Evolutionary conservation across 495 filamentous ascomycete genomes (phyloP).

Genomic region (Aspergillus haitiensis): DNA sequence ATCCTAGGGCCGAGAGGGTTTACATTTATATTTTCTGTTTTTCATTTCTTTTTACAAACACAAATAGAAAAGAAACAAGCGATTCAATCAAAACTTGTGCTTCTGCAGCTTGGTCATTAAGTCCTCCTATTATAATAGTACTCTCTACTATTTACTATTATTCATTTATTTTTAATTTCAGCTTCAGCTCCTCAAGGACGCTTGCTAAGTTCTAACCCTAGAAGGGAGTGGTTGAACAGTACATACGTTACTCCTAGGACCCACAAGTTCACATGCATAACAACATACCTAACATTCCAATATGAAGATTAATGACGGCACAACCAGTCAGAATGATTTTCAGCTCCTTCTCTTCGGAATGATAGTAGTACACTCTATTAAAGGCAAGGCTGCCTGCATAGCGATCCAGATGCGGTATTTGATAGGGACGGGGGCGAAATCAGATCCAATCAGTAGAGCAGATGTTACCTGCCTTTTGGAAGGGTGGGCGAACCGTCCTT

Average conservation of each 20-base stretch:
- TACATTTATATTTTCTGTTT: too few species aligned
- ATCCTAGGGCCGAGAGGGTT: neutral
- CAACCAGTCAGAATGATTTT: neutral
- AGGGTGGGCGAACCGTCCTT: neutral
- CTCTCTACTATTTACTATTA: too few species aligned
- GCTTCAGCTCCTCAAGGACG: too few species aligned
- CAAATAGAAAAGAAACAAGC: too few species aligned
- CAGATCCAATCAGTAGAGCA: conserved; percentile 5
- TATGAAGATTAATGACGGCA: neutral
- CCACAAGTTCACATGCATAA: neutral
- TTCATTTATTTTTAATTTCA: too few species aligned
- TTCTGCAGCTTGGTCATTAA: too few species aligned
- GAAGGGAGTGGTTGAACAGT: neutral
- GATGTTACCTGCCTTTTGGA: neutral
- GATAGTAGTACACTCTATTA: neutral
- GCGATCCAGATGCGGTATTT: conserved; percentile 11
- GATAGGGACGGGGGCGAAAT: neutral
- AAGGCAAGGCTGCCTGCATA: conserved; percentile 10
- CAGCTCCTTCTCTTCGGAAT: neutral
- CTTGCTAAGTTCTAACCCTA: too few species aligned
- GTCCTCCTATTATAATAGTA: too few species aligned
- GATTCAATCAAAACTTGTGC: too few species aligned
- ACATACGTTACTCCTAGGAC: neutral
- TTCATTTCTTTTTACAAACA: too few species aligned
- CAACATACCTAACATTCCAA: neutral